These are phyloP conservation scores for Gossypium aridum DNA, from an alignment of 441 rosid genomes.

Conservation along the genomic window DNA sequence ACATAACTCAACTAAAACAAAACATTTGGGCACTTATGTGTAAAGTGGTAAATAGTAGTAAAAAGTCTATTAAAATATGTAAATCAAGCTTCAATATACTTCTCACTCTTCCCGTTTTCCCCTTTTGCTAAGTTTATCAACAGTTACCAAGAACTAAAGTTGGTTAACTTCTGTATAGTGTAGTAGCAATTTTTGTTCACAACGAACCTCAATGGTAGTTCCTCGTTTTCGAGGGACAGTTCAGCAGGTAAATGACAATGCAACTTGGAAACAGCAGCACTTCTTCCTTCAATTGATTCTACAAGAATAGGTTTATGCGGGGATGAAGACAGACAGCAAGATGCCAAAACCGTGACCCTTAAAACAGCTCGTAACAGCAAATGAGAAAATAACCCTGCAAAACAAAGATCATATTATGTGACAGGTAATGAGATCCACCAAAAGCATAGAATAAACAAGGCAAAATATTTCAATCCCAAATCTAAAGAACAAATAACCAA, in stretches of 20 bases:
- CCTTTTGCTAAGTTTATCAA: not conserved
- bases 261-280: conserved; percentile 32
- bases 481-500: not conserved
- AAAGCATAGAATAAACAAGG: not conserved
- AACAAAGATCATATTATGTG: not conserved
- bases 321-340: conserved; percentile 24
- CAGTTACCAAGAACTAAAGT: not conserved
- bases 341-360: conserved; percentile 40
- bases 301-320: conserved; percentile 14
- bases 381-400: conserved; percentile 35
- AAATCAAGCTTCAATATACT: not conserved
- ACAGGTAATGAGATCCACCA: not conserved
- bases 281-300: conserved; percentile 24
- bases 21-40: not conserved
- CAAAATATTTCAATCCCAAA: not conserved
- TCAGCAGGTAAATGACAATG: conserved; percentile 36
- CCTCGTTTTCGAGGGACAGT: conserved; percentile 26
- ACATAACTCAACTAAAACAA: not conserved
- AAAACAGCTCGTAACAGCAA: conserved; percentile 40
- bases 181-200: conserved; percentile 16
- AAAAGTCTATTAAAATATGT: not conserved
- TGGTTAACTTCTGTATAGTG: not conserved
- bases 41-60: not conserved
- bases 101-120: not conserved
- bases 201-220: conserved; percentile 54